A percentile compares a stretch with the other conserved stretches of the same genome.
These are phyloP conservation scores for Alternaria sp. DNA, from an alignment of 2,329 filamentous ascomycete genomes.

Conservation along the genomic window DNA sequence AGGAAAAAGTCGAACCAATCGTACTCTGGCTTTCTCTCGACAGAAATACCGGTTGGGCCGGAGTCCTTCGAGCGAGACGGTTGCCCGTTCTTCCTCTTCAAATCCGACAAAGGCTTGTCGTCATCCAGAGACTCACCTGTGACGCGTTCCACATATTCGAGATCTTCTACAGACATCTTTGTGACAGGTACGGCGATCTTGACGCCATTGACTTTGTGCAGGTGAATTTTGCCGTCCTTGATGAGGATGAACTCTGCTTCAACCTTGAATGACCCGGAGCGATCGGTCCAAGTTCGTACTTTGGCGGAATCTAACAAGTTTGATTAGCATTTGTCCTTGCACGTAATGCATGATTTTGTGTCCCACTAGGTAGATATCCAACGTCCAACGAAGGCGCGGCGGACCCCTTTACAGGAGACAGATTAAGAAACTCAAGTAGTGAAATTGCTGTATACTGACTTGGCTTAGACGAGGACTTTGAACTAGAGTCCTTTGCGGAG, in stretches of 20 bases:
- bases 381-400: background rate
- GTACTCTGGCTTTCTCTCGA: constrained; percentile 78
- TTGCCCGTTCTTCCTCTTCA: constrained; percentile 64
- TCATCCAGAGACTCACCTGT: constrained; percentile 91
- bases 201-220: constrained; percentile 97
- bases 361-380: constrained; percentile 1
- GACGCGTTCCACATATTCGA: constrained; percentile 89
- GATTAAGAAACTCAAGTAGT: constrained; percentile 4
- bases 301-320: constrained; percentile 70
- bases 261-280: constrained; percentile 94
- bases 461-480: constrained; percentile 68
- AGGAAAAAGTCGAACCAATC: constrained; percentile 99
- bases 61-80: constrained; percentile 60
- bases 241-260: constrained; percentile 95
- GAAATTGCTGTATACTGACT: constrained; percentile 65
- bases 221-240: constrained; percentile 94
- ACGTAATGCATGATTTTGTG: background rate
- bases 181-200: constrained; percentile 95
- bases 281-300: constrained; percentile 92
- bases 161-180: constrained; percentile 95
- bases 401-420: background rate
- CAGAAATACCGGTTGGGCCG: constrained; percentile 65
- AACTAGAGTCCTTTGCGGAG: constrained; percentile 60
- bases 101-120: constrained; percentile 89
- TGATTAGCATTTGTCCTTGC: constrained; percentile 18